These are phyloP conservation scores for Tolypocladium capitatum DNA, from an alignment of 2,329 filamentous ascomycete genomes.

Conservation along the genomic window DNA sequence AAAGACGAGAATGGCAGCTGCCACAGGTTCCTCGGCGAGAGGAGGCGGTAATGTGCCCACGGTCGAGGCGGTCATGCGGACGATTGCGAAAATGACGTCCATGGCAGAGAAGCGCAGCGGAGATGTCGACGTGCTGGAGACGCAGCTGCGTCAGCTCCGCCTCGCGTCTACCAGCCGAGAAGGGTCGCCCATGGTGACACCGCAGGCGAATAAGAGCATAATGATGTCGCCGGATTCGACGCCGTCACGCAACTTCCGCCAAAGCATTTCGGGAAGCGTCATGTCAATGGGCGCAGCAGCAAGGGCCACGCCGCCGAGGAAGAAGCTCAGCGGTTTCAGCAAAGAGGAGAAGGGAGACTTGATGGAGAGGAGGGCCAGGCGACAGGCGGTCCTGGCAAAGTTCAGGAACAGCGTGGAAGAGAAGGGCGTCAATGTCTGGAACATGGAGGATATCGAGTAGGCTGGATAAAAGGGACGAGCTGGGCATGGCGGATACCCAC, in stretches of 20 bases:
- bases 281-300: slow-evolving; percentile 28
- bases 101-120: slow-evolving; percentile 87
- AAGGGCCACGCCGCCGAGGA: slow-evolving; percentile 35
- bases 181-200: slow-evolving; percentile 27
- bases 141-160: slow-evolving; percentile 64
- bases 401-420: slow-evolving; percentile 35
- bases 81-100: slow-evolving; percentile 80
- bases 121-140: slow-evolving; percentile 82
- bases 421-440: slow-evolving; percentile 36
- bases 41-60: slow-evolving; percentile 52
- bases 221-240: slow-evolving; percentile 31
- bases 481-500: background rate
- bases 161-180: slow-evolving; percentile 33
- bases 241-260: slow-evolving; percentile 27
- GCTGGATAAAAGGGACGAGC: background rate
- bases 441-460: slow-evolving; percentile 35
- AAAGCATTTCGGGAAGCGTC: slow-evolving; percentile 20
- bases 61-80: slow-evolving; percentile 82
- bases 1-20: slow-evolving; percentile 59
- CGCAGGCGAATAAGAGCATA: slow-evolving; percentile 21
- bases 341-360: slow-evolving; percentile 43
- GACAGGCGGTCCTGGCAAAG: slow-evolving; percentile 38
- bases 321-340: slow-evolving; percentile 49
- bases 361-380: slow-evolving; percentile 38
- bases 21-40: slow-evolving; percentile 34